A percentile compares a stretch with the other conserved stretches of the same genome.
Conservation (phyloP, 2,329 filamentous ascomycete genomes). For the Gnomoniopsis smithogilvyi region DNA sequence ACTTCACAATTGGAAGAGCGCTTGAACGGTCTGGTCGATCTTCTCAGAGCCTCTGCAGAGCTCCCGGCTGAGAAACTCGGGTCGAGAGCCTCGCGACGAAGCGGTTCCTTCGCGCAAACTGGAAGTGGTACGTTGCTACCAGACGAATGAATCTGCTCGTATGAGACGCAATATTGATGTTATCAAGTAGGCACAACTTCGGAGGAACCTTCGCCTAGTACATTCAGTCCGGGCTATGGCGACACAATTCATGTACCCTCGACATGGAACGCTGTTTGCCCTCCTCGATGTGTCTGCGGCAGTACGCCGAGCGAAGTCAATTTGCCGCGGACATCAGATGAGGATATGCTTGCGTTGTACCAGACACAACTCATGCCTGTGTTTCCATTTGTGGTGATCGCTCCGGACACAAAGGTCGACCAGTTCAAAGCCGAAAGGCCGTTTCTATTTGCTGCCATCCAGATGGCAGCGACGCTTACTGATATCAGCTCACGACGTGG, state of each 20-base stretch:
- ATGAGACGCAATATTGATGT: not conserved
- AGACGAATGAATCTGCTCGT: too few relatives aligned
- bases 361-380: constrained; percentile 38
- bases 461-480: constrained; percentile 47
- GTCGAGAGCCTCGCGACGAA: not conserved
- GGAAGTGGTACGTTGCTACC: constrained; percentile 1
- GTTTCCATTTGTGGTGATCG: constrained; percentile 47
- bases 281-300: constrained; percentile 45
- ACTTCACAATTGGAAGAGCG: constrained; percentile 49
- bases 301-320: constrained; percentile 36
- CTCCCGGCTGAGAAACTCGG: constrained; percentile 18
- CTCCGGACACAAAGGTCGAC: constrained; percentile 30
- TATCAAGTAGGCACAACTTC: not conserved
- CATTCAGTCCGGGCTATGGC: not conserved
- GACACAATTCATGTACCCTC: constrained; percentile 29
- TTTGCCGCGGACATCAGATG: constrained; percentile 41
- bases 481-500: constrained; percentile 45
- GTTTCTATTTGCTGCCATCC: constrained; percentile 47
- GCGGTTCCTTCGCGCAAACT: not conserved
- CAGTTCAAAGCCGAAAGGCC: constrained; percentile 38
- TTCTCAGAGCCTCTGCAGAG: constrained; percentile 42
- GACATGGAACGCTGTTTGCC: constrained; percentile 44
- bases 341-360: constrained; percentile 43
- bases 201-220: not conserved
- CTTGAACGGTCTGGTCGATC: constrained; percentile 45